Conservation (phyloP, 31 red algal genomes). For the Endocladia muricata region DNA sequence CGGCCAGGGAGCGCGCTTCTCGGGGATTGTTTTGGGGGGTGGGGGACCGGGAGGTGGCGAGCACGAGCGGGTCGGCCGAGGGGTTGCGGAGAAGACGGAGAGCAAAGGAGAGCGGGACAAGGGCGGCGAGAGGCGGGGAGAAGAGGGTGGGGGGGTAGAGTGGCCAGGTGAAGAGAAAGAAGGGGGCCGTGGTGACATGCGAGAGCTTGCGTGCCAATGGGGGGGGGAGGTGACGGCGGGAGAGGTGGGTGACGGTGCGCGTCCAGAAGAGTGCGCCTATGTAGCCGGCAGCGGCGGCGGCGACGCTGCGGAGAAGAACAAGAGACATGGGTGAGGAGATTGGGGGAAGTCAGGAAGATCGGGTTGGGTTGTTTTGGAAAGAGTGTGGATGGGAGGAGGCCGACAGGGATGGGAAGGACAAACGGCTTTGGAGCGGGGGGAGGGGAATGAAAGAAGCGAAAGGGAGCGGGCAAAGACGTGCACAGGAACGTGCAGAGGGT, state of each 20-base stretch:
- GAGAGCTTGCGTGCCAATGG: slow-evolving; percentile 49
- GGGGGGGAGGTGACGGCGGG: background rate
- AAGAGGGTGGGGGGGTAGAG: slow-evolving; percentile 37
- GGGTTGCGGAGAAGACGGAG: slow-evolving; percentile 35
- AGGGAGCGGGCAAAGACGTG: too few relatives aligned
- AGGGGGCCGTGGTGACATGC: slow-evolving; percentile 69
- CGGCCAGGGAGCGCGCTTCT: slow-evolving; percentile 14
- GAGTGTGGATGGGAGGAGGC: too few relatives aligned
- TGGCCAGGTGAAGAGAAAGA: slow-evolving; percentile 52
- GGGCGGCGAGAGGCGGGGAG: slow-evolving; percentile 44
- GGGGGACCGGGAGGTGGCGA: slow-evolving; percentile 27
- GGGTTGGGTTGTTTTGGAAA: too few relatives aligned
- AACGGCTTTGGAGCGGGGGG: too few relatives aligned
- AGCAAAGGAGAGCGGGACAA: slow-evolving; percentile 56
- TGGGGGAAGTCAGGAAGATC: too few relatives aligned
- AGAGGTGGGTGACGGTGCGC: slow-evolving; percentile 8
- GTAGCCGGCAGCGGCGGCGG: slow-evolving; percentile 6
- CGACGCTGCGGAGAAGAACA: slow-evolving; percentile 31
- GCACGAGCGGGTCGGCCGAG: slow-evolving; percentile 16
- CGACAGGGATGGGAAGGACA: too few relatives aligned
- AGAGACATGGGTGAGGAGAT: background rate
- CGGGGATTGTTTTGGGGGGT: background rate
- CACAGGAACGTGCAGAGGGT: too few relatives aligned
- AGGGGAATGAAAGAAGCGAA: too few relatives aligned
- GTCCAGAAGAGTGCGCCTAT: slow-evolving; percentile 50